Evolutionary conservation across 75 land plant species (phyloP), one percentile per base, ranked within the genome.

Genomic region (Cunninghamia lanceolata): DNA sequence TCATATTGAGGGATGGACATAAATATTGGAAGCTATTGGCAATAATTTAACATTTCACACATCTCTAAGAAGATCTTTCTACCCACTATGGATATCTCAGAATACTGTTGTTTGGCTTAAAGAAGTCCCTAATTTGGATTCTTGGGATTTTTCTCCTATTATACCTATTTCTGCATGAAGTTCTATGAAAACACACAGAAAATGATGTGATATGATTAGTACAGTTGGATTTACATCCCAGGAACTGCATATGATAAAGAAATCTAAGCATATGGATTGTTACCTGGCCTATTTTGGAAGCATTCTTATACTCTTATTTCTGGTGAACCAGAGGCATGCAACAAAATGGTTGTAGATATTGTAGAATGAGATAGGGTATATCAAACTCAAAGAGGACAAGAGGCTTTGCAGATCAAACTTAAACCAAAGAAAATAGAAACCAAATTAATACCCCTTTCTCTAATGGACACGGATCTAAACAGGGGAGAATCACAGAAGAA

Each of bases 231-330:
- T 82, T 98, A 98, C 54, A 98, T 98, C 73, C 86, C 99, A 45
- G 99, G 99, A 85, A 97, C 99, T n/a, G 99, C 95, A 77, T 99
- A 98, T 88, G 99, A 98, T 86, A 99, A 98, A 91, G 99, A 98
- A 83, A 96, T 97, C 81, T 98, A 99, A 99, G 96, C 99, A 34
- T 85, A 95, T 73, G 99, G 99, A 15, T 90, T 98, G 78, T 84
- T 94, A 38, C 99, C 99, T 45, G 32, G 76, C 14, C 89, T 98
- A 21, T 98, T 98, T 80, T 98, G 99, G 99, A 93, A 92, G 76
- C 86, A 98, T 90, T 91, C 90, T 9, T 86, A 89, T 88, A 95
- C 92, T 86, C 84, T 98, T 21, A 93, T 96, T 52, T 63, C 80
- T 74, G 83, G 81, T 56, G 97, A 95, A 40, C 95, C 99, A 56